phyloP scores from a whole-genome alignment of 2,329 filamentous ascomycete genomes.

The Ascochyta viciae-villosae region DNA sequence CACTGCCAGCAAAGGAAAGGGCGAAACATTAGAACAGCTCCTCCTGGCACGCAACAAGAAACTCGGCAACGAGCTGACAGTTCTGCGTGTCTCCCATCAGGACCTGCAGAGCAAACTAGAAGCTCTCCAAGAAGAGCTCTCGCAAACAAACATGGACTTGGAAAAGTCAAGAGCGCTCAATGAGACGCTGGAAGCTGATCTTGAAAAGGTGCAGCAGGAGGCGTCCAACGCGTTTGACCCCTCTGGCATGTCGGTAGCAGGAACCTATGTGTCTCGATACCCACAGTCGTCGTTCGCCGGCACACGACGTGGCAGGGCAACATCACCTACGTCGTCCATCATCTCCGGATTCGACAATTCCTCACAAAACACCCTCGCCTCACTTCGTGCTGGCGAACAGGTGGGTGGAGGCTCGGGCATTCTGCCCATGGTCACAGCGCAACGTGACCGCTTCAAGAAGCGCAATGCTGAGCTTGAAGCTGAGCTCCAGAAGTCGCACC shows the following conservation, averaged over 20 bases:
- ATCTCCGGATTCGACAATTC: slow-evolving; percentile 86
- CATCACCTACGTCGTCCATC: slow-evolving; percentile 93
- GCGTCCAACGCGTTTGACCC: slow-evolving; percentile 80
- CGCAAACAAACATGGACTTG: slow-evolving; percentile 81
- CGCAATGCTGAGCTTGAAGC: slow-evolving; percentile 89
- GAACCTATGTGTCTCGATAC: slow-evolving; percentile 84
- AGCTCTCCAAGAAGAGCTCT: slow-evolving; percentile 82
- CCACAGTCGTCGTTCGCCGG: slow-evolving; percentile 65
- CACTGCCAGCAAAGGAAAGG: slow-evolving; percentile 63
- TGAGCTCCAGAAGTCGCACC: slow-evolving; percentile 84
- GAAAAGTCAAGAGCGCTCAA: slow-evolving; percentile 85
- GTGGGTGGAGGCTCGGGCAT: slow-evolving; percentile 84
- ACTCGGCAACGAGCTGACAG: slow-evolving; percentile 88
- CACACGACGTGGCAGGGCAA: slow-evolving; percentile 67
- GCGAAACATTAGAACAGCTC: slow-evolving; percentile 88
- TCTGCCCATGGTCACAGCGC: slow-evolving; percentile 96
- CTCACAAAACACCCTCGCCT: slow-evolving; percentile 58
- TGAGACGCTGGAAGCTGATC: slow-evolving; percentile 88
- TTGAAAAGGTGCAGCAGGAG: slow-evolving; percentile 86
- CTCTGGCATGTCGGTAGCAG: slow-evolving; percentile 89
- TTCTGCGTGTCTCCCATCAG: slow-evolving; percentile 91
- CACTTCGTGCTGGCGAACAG: slow-evolving; percentile 67
- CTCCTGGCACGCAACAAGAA: slow-evolving; percentile 95
- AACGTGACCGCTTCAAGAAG: slow-evolving; percentile 97
- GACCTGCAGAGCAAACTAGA: slow-evolving; percentile 84